phyloP scores from a whole-genome alignment of 768 basidiomycete species.

The Russula vinacea region DNA sequence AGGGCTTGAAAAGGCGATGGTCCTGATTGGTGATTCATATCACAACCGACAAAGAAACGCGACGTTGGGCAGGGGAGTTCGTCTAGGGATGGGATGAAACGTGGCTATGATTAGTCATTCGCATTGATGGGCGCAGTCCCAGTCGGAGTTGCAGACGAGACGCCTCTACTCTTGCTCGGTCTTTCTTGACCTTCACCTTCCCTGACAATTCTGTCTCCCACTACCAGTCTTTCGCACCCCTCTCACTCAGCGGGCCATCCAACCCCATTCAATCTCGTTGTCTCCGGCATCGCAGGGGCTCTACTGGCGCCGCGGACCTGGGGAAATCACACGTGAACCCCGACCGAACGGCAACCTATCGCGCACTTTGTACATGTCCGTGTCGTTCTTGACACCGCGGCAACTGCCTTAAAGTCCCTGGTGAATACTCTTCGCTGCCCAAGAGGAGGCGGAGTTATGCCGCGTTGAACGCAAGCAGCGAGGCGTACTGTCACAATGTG shows the following conservation, averaged over 20 bases:
- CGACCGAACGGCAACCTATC: slow-evolving; percentile 50
- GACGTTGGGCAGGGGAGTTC: too few species aligned
- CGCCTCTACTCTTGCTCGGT: too few species aligned
- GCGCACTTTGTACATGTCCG: too few species aligned
- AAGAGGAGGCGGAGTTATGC: too few species aligned
- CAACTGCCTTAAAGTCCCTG: slow-evolving; percentile 56
- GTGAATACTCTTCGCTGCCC: background rate
- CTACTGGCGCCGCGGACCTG: slow-evolving; percentile 65
- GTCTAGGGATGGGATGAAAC: too few species aligned
- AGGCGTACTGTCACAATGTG: slow-evolving; percentile 37
- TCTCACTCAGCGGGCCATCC: slow-evolving; percentile 18
- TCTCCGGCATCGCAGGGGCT: slow-evolving; percentile 61
- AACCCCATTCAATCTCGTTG: slow-evolving; percentile 13
- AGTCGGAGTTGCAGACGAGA: too few species aligned
- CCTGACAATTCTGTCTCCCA: background rate
- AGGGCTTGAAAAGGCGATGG: background rate
- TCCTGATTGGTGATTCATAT: background rate
- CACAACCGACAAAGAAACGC: too few species aligned
- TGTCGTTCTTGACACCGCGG: too few species aligned
- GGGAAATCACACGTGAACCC: slow-evolving; percentile 55
- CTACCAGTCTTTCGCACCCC: slow-evolving; percentile 21
- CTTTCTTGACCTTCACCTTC: too few species aligned
- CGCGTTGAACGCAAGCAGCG: too few species aligned
- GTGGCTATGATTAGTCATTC: too few species aligned
- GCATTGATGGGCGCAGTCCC: too few species aligned